Conservation (phyloP, 257 asterid genomes). For the Solanum appendiculatum region DNA sequence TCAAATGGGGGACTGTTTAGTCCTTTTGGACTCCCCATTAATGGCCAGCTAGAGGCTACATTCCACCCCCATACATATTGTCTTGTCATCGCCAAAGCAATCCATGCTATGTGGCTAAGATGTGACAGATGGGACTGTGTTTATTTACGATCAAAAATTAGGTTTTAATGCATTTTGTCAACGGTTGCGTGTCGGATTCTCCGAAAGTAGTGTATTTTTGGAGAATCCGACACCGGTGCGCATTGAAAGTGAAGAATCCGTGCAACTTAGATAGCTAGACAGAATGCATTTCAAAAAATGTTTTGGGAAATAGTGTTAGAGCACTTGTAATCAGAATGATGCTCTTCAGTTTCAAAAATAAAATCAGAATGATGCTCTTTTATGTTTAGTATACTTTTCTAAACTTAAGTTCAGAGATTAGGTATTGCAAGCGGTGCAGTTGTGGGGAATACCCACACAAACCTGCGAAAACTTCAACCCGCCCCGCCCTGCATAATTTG, state of each 20-base stretch:
- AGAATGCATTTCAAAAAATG: too few species aligned
- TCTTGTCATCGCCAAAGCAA: background rate
- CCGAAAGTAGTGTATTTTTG: background rate
- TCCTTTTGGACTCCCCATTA: background rate
- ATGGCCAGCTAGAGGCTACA: background rate
- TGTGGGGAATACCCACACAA: too few species aligned
- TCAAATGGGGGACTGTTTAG: background rate
- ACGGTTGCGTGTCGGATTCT: background rate
- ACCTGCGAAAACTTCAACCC: too few species aligned
- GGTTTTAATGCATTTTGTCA: background rate
- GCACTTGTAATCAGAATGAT: too few species aligned
- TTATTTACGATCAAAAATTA: background rate
- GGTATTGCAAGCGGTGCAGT: too few species aligned
- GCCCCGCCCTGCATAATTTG: too few species aligned
- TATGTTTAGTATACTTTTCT: too few species aligned
- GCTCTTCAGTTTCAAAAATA: too few species aligned
- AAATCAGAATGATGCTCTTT: too few species aligned
- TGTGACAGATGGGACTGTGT: background rate
- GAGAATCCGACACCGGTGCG: background rate
- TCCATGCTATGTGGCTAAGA: background rate
- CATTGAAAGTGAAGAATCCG: background rate
- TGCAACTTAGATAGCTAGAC: background rate
- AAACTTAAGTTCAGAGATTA: too few species aligned
- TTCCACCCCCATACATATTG: background rate
- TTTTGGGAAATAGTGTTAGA: too few species aligned